A percentile compares a stretch with the other conserved stretches of the same genome.
phyloP scores from a whole-genome alignment of 2,329 filamentous ascomycete species.

The Paraconiothyrium brasiliense region DNA sequence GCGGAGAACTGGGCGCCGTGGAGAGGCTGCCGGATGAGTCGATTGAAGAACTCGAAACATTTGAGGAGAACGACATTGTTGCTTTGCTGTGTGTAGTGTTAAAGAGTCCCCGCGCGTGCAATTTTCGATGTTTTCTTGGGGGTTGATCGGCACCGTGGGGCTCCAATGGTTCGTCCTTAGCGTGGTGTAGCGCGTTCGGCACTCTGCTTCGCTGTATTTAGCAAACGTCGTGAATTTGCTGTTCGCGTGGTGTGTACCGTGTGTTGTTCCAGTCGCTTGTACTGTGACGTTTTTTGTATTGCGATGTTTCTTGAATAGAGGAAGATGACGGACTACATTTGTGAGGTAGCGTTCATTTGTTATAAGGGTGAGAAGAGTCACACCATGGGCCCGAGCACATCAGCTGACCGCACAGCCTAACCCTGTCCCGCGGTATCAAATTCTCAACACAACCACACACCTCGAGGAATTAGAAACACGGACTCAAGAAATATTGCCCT shows the following conservation, averaged over 20 bases:
- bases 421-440: not conserved
- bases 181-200: constrained; percentile 10
- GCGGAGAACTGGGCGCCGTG: constrained; percentile 3
- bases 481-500: not conserved
- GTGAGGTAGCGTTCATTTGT: not conserved
- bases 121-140: constrained; percentile 3
- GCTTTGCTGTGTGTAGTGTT: not conserved
- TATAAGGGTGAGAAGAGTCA: not conserved
- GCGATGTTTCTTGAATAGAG: not conserved
- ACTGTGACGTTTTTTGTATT: not conserved
- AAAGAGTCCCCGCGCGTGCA: not conserved
- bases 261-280: not conserved
- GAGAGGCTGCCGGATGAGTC: not conserved
- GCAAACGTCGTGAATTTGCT: not conserved
- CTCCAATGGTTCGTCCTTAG: constrained; percentile 5
- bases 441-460: constrained; percentile 1
- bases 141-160: constrained; percentile 7
- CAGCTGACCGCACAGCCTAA: constrained; percentile 10
- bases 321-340: not conserved
- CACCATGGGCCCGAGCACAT: not conserved
- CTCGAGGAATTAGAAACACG: not conserved
- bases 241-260: not conserved
- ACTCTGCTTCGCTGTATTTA: not conserved
- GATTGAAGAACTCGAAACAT: constrained; percentile 3
- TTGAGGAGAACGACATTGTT: constrained; percentile 18